Evolutionary conservation across 345 rosid species (phyloP).

Genomic region (Salix dunnii): DNA sequence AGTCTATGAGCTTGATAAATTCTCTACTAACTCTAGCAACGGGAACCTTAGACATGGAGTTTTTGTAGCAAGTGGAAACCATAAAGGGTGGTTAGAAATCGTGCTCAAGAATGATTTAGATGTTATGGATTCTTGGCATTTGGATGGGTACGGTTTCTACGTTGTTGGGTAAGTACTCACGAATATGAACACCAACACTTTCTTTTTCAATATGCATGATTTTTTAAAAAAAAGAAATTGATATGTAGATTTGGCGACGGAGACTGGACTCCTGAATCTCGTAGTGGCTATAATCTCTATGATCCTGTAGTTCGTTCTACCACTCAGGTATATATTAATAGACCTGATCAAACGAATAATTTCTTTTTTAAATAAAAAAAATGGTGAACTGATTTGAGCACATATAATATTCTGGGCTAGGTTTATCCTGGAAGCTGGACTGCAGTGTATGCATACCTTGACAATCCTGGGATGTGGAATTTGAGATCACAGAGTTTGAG

Average conservation of each 20-base stretch:
- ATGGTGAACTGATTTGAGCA: no score
- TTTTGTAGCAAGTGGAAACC: constrained; percentile 42
- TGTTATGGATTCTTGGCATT: constrained; percentile 53
- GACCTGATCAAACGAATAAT: no score
- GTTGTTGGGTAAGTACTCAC: constrained; percentile 39
- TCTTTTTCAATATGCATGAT: no score
- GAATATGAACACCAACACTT: no score
- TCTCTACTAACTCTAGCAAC: constrained; percentile 32
- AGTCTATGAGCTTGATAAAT: constrained; percentile 38
- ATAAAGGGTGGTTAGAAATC: constrained; percentile 51
- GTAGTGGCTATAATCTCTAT: constrained; percentile 40
- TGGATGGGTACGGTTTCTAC: constrained; percentile 49
- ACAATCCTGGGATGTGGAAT: constrained; percentile 97
- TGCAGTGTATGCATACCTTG: constrained; percentile 57
- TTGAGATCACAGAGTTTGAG: constrained; percentile 67
- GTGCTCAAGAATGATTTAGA: constrained; percentile 37
- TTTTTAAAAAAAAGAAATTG: no score
- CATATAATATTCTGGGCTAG: constrained; percentile 15
- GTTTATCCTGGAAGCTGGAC: constrained; percentile 69
- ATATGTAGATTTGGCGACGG: constrained; percentile 44
- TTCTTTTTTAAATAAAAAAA: no score
- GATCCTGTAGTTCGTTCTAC: constrained; percentile 76
- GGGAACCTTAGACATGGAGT: constrained; percentile 27
- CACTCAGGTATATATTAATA: constrained; percentile 31
- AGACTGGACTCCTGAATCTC: constrained; percentile 48